Evolutionary conservation across 257 asterid species (phyloP).

Genomic region (Solanum rostratum): DNA sequence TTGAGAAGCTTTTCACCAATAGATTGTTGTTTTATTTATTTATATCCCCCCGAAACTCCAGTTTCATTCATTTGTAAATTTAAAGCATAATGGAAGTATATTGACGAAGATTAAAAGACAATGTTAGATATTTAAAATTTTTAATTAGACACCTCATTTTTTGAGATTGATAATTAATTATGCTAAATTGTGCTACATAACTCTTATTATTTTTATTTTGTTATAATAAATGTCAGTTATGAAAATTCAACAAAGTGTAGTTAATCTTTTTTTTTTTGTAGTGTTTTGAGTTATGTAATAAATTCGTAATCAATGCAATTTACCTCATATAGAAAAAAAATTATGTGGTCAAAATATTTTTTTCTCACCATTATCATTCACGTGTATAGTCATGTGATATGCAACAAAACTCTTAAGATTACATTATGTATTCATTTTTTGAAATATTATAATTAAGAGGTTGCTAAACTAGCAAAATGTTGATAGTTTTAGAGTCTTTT

Average conservation of each 20-base stretch:
- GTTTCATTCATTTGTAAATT: not conserved
- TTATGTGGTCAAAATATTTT: not conserved
- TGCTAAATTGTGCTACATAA: not conserved
- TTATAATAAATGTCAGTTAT: not conserved
- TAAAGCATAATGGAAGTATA: not conserved
- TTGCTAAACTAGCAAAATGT: not conserved
- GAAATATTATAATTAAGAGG: too few species aligned
- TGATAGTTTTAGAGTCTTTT: too few species aligned
- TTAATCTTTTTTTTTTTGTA: not conserved
- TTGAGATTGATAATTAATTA: not conserved
- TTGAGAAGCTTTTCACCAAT: not conserved
- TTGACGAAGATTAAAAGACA: not conserved
- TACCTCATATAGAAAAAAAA: not conserved
- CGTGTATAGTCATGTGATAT: not conserved
- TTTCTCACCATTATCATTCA: not conserved
- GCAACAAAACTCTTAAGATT: not conserved
- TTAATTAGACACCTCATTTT: not conserved
- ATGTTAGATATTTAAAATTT: not conserved
- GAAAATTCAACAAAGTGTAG: not conserved
- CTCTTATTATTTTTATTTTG: not conserved
- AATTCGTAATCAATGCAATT: not conserved
- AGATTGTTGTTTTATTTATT: not conserved
- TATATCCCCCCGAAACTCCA: too few species aligned
- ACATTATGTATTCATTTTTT: not conserved
- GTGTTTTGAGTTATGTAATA: not conserved